Evolutionary conservation across 2,329 filamentous ascomycete genomes (phyloP).

Genomic region (Zasmidium cellare): DNA sequence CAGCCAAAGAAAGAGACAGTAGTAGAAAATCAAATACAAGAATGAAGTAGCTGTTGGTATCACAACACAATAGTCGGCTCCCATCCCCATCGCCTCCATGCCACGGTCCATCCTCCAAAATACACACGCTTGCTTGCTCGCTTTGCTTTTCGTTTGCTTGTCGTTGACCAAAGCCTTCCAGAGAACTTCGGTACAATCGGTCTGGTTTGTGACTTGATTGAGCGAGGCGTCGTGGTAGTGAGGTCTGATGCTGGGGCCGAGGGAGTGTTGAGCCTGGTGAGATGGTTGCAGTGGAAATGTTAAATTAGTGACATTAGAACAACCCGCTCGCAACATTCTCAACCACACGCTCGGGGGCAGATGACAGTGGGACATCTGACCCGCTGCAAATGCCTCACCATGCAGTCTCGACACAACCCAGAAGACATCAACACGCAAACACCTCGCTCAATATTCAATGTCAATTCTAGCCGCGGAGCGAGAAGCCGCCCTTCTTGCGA

Average conservation of each 20-base stretch:
- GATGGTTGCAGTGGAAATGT: conserved; percentile 29
- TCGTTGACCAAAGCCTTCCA: neutral
- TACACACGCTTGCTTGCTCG: conserved; percentile 1
- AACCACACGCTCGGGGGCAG: conserved; percentile 9
- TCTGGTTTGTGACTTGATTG: neutral
- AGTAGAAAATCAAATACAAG: conserved; percentile 1
- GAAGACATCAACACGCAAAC: conserved; percentile 17
- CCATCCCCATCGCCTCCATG: neutral
- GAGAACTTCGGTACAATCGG: neutral
- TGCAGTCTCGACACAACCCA: conserved; percentile 7
- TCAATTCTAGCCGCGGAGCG: conserved; percentile 63
- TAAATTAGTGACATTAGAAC: conserved; percentile 31
- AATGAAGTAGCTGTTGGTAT: conserved; percentile 8
- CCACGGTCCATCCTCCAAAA: neutral
- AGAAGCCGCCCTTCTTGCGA: conserved; percentile 96
- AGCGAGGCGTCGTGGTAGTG: neutral
- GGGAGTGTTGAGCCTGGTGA: conserved; percentile 12
- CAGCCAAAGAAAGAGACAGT: neutral
- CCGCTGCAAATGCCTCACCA: conserved; percentile 11
- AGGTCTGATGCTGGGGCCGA: neutral
- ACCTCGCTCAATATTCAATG: conserved; percentile 22
- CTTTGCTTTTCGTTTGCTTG: conserved; percentile 2
- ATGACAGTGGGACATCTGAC: conserved; percentile 1
- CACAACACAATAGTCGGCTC: conserved; percentile 6
- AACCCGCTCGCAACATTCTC: conserved; percentile 21